phyloP scores from a whole-genome alignment of 345 rosid genomes.

The Syzygium grande region DNA sequence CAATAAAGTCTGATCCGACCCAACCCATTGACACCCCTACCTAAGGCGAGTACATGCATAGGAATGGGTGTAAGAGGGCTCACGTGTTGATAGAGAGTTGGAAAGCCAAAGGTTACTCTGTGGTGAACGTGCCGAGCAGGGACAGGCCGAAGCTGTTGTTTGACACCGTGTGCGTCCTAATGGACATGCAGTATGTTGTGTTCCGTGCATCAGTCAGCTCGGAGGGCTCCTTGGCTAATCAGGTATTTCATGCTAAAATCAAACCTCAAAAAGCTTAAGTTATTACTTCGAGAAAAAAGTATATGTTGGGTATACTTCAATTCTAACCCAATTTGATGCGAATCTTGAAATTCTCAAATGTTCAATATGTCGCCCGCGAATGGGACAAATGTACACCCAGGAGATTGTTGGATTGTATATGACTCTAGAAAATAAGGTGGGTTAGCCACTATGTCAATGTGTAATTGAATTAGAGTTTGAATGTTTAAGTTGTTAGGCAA shows the following conservation, averaged over 20 bases:
- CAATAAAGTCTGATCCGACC: too few species aligned
- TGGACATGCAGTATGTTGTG: conserved; percentile 73
- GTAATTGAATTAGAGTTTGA: background rate
- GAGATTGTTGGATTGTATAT: background rate
- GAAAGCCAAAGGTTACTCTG: conserved; percentile 64
- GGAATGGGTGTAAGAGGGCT: conserved; percentile 29
- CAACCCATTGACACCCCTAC: too few species aligned
- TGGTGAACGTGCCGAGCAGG: conserved; percentile 51
- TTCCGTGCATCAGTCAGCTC: conserved; percentile 81
- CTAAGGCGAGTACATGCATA: too few species aligned
- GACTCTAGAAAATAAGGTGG: background rate
- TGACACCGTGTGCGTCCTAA: conserved; percentile 76
- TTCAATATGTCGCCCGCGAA: background rate
- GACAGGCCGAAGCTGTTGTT: conserved; percentile 82
- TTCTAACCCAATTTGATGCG: background rate
- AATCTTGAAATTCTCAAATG: background rate
- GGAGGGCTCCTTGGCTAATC: conserved; percentile 55
- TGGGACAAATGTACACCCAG: background rate
- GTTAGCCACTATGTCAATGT: background rate
- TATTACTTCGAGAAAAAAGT: background rate
- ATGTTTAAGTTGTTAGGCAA: background rate
- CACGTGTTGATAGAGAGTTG: conserved; percentile 65
- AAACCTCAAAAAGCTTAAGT: background rate
- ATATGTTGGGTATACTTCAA: background rate
- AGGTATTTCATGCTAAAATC: conserved; percentile 19